Base-by-base conservation (phyloP, 345 rosid species). In the Leavenworthia alabamica region DNA sequence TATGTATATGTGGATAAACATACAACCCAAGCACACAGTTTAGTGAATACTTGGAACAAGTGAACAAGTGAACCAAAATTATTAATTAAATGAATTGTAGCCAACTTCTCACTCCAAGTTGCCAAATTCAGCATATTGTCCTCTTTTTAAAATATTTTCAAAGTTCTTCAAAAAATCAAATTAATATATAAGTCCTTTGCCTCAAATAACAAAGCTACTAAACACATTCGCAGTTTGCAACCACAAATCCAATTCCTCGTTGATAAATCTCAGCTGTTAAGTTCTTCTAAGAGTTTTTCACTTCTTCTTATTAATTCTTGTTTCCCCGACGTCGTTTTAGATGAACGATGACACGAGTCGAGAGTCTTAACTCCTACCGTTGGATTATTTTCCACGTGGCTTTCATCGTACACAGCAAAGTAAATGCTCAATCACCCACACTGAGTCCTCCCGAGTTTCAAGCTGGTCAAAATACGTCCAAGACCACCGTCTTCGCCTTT, bases 381-480 rank as follows among this genome's bases (percentile, higher is more conserved):
- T 54, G 53, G 72, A 44, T 66, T 27, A 46, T 72, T 2, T 1
- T 73, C 24, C 68, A 73, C 67, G 59, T 73, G 72, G 63, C 63
- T 1, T 23, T 31, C 37, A 43, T 54, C 17, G 4, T 36, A 6
- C 41, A 7, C 5, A 35, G 13, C 42, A 17, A 44, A 60, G 60
- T 31, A 19, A 37, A 22, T 57, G 61, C 67, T 1, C 68, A 73
- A 55, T 37, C 72, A 14, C 15, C 17, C 54, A 1, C 66, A 42
- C 70, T 56, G 58, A 47, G 31, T 9, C 66, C 56, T 4, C 0
- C 2, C 40, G 66, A 27, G 5, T 26, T 15, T 2, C 56, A 66
- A 26, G 0, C 48, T 4, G 40, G 26, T 44, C 62, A 46, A 15
- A 16, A 28, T 20, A 58, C 73, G 13, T 35, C 72, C 7, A 53